These are phyloP conservation scores for Clarireedia hainanense DNA, from an alignment of 2,329 filamentous ascomycete genomes.

Conservation along the genomic window DNA sequence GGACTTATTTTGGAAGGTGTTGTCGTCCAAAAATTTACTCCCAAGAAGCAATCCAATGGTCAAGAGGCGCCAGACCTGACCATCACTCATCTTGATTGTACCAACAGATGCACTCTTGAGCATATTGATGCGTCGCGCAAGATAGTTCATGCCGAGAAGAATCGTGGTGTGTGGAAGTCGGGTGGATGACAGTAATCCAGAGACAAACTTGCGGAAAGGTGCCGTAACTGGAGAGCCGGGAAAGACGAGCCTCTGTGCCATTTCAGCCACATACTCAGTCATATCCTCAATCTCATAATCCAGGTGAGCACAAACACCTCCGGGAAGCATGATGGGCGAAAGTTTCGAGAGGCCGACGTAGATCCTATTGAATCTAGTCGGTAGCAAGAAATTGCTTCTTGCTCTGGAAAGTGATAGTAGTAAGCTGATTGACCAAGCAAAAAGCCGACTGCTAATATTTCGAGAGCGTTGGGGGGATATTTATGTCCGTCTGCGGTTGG, in stretches of 20 bases:
- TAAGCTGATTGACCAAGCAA: background rate
- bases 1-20: conserved; percentile 71
- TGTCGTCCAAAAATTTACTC: conserved; percentile 72
- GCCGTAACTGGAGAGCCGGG: conserved; percentile 50
- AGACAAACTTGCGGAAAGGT: conserved; percentile 67
- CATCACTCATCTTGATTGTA: conserved; percentile 35
- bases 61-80: conserved; percentile 60
- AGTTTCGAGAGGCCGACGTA: conserved; percentile 20
- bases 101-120: conserved; percentile 36
- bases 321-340: conserved; percentile 32
- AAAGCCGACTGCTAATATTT: background rate
- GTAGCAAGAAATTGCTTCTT: conserved; percentile 24
- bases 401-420: conserved; percentile 5
- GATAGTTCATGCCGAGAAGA: conserved; percentile 61
- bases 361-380: conserved; percentile 27
- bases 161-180: conserved; percentile 66
- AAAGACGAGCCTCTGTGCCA: conserved; percentile 59
- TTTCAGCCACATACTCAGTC: conserved; percentile 69
- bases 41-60: conserved; percentile 62
- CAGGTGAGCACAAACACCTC: conserved; percentile 64
- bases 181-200: conserved; percentile 64
- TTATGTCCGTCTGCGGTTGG: conserved; percentile 9
- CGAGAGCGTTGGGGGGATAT: conserved; percentile 11
- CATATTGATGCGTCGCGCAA: conserved; percentile 56
- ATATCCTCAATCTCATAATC: conserved; percentile 75